A percentile compares a stretch with the other conserved stretches of the same genome.
Conservation (phyloP, 2,329 filamentous ascomycete genomes). For the Knufia petricola region DNA sequence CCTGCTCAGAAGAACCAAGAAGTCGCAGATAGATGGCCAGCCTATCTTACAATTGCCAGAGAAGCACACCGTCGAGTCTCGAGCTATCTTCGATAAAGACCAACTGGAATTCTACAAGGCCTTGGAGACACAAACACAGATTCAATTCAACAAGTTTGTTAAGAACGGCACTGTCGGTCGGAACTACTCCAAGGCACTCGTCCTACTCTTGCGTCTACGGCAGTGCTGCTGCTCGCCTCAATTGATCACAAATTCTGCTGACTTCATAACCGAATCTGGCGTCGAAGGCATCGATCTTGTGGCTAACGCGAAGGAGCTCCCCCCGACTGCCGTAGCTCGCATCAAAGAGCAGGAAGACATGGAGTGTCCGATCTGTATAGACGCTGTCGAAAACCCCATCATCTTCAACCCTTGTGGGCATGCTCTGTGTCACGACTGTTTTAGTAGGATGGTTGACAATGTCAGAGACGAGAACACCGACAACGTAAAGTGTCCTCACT, state of each 20-base stretch:
- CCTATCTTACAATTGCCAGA: constrained; percentile 61
- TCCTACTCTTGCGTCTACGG: constrained; percentile 68
- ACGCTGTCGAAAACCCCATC: constrained; percentile 61
- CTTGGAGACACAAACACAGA: constrained; percentile 56
- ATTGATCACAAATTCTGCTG: constrained; percentile 44
- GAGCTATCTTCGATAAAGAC: constrained; percentile 58
- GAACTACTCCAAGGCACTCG: constrained; percentile 70
- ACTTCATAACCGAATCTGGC: constrained; percentile 47
- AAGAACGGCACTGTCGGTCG: constrained; percentile 54
- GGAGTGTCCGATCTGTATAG: constrained; percentile 75
- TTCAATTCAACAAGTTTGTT: constrained; percentile 69
- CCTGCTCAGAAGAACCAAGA: constrained; percentile 73
- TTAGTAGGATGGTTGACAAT: constrained; percentile 58
- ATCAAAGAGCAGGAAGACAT: constrained; percentile 53
- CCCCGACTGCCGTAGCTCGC: constrained; percentile 52
- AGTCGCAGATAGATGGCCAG: constrained; percentile 66
- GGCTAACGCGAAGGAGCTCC: constrained; percentile 53
- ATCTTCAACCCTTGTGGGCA: constrained; percentile 81
- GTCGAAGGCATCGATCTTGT: constrained; percentile 45
- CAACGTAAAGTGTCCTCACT: constrained; percentile 62
- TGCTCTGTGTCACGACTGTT: constrained; percentile 66
- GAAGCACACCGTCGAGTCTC: constrained; percentile 51
- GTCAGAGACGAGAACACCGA: constrained; percentile 51
- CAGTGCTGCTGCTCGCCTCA: constrained; percentile 73
- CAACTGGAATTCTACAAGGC: constrained; percentile 56